These are phyloP conservation scores for Suhomyces kunorum DNA, from an alignment of 1,139 yeast genomes.

Conservation along the genomic window DNA sequence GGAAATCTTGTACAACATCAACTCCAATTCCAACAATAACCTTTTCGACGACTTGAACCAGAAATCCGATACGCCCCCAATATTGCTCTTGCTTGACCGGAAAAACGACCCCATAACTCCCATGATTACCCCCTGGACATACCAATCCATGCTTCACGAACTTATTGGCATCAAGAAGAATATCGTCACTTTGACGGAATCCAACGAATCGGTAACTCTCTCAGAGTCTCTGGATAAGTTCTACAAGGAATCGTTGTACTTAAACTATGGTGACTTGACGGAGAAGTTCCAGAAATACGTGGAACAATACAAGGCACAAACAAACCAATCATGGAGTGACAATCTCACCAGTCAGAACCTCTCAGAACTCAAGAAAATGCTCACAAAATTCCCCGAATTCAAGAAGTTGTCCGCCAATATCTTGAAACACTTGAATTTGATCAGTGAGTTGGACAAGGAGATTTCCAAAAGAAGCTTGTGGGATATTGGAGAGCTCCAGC, in stretches of 20 bases:
- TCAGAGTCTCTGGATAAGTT: slow-evolving; percentile 64
- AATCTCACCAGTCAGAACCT: slow-evolving; percentile 68
- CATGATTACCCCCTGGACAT: slow-evolving; percentile 91
- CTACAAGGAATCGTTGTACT: slow-evolving; percentile 75
- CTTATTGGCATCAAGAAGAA: slow-evolving; percentile 79
- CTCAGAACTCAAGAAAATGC: slow-evolving; percentile 84
- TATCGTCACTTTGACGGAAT: slow-evolving; percentile 62
- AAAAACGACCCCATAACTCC: slow-evolving; percentile 93
- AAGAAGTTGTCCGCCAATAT: slow-evolving; percentile 84
- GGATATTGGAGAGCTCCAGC: slow-evolving; percentile 90
- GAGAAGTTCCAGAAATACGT: slow-evolving; percentile 86
- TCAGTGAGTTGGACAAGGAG: slow-evolving; percentile 78
- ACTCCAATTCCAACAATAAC: slow-evolving; percentile 55
- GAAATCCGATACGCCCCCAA: slow-evolving; percentile 65
- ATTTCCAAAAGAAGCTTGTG: slow-evolving; percentile 64
- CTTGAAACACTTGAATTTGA: slow-evolving; percentile 89
- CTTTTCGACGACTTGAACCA: slow-evolving; percentile 66
- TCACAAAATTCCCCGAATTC: slow-evolving; percentile 92
- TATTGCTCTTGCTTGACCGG: slow-evolving; percentile 78
- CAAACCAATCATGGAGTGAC: slow-evolving; percentile 62
- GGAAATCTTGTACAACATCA: slow-evolving; percentile 61
- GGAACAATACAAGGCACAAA: slow-evolving; percentile 75
- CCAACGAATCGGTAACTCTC: slow-evolving; percentile 58
- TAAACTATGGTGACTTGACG: slow-evolving; percentile 93
- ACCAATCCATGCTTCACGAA: slow-evolving; percentile 97